Conservation (phyloP, 495 filamentous ascomycete genomes). For the Aspergillus heteromorphus region DNA sequence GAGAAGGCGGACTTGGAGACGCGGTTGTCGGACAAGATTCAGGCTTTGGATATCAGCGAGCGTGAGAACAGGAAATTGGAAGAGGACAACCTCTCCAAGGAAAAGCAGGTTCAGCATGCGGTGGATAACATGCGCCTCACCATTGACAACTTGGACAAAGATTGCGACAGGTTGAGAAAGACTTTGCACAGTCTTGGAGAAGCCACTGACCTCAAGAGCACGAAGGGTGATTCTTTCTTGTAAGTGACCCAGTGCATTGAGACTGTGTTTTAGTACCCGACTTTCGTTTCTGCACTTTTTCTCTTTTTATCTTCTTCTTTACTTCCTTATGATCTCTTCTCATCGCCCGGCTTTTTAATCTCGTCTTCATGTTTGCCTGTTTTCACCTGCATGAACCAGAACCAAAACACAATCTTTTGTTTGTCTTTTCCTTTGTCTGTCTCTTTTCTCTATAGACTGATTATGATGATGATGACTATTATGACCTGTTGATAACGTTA, state of each 20-base stretch:
- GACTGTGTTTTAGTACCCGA: constrained; percentile 17
- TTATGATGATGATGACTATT: constrained; percentile 17
- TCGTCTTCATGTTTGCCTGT: constrained; percentile 5
- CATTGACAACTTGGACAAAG: constrained; percentile 47
- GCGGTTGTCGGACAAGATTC: constrained; percentile 34
- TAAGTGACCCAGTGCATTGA: constrained; percentile 43
- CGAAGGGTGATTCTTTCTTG: constrained; percentile 58
- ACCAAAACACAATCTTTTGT: constrained; percentile 8
- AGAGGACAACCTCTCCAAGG: constrained; percentile 43
- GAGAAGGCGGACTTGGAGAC: constrained; percentile 31
- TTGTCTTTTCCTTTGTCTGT: constrained; percentile 15
- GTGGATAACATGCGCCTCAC: constrained; percentile 47
- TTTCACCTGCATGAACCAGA: constrained; percentile 11
- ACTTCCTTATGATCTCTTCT: constrained; percentile 16
- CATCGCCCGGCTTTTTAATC: constrained; percentile 4
- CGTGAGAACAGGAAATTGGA: constrained; percentile 46
- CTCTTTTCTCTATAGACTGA: constrained; percentile 29
- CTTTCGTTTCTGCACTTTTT: constrained; percentile 14
- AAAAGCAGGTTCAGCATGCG: constrained; percentile 43
- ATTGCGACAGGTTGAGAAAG: constrained; percentile 54
- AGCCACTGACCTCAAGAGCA: constrained; percentile 53
- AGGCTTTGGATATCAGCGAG: constrained; percentile 33
- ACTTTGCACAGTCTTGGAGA: constrained; percentile 54
- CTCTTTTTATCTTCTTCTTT: constrained; percentile 10
- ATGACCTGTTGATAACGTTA: constrained; percentile 35